Percentiles rank a stretch among this genome's conserved stretches.
Evolutionary conservation across 2,329 filamentous ascomycete genomes (phyloP).

Genomic region (Xylaria sp.): DNA sequence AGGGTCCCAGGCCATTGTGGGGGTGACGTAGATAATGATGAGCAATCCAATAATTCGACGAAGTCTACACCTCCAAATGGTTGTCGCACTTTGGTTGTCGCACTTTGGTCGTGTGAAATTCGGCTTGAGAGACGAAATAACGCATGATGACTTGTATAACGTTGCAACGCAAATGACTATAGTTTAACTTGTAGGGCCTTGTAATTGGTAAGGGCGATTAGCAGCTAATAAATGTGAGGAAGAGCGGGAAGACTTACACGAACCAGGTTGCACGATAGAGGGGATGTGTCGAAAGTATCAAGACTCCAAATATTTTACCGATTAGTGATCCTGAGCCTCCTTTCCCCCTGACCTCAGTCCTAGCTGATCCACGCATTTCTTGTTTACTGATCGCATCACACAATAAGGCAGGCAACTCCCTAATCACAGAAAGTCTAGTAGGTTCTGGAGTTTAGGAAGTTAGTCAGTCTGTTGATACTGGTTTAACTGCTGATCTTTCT

Average conservation of each 20-base stretch:
- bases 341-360: neutral
- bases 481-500: constrained; percentile 3
- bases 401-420: neutral
- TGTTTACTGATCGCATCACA: constrained; percentile 15
- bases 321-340: neutral
- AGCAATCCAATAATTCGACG: no score
- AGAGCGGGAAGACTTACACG: neutral
- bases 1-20: no score
- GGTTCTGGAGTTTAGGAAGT: neutral
- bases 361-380: neutral
- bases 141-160: neutral
- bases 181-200: neutral
- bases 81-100: no score
- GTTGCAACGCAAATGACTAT: neutral
- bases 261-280: neutral
- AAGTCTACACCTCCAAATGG: no score
- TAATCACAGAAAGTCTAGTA: neutral
- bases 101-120: no score
- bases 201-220: neutral
- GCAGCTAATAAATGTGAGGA: neutral
- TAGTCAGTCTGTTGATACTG: neutral
- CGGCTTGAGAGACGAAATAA: neutral
- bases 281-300: neutral
- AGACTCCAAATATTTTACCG: neutral
- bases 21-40: no score